Base-by-base conservation (phyloP, 257 asterid genomes). In the Craterostigma plantagineum region DNA sequence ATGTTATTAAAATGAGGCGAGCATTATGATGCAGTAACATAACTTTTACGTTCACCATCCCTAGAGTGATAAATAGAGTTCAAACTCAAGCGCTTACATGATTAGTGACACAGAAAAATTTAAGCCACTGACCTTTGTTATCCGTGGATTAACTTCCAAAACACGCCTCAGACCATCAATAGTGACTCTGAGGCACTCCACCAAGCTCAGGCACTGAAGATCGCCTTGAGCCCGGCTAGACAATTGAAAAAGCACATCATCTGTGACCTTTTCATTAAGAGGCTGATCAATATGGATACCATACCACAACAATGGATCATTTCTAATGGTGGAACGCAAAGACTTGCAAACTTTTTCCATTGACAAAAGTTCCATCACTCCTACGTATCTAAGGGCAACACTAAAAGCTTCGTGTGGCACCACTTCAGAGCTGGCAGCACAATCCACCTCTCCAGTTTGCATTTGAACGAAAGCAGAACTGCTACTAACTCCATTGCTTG, bases 271-370 rank as follows among this genome's bases (percentile, higher is more conserved):
- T 49, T 73, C 81, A 39, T 62, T 73, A 54, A 70, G 58, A 27
- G 81, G 70, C 62, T 56, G 60, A 54, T 59, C 78, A 34, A 77
- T 60, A 56, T 74, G 79, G 44, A 77, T 57, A 42, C 38, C 52
- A 67, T 52, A 63, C 85, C 85, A 77, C 42, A 74, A 55, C 37
- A 61, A 56, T 11, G 81, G 69, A 68, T 77, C 85, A 45, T 12
- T 59, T 39, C 45, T 63, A 8, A 71, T 67, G n/a, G 64, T 42
- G 35, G 54, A 41, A 45, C 46, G 45, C 41, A 71, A 46, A 9
- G 72, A 66, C 57, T 51, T 71, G 50, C 85, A 74, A 34, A 68
- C 84, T 67, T 53, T 68, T 48, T 61, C 74, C 35, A 68, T 65
- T 1, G 69, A 61, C 23, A 77, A 51, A 62, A 77, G 69, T 38